Evolutionary conservation across 139 green algal genomes (phyloP), one percentile per base, ranked within the genome.

Genomic region (Raphidocelis subcapitata): DNA sequence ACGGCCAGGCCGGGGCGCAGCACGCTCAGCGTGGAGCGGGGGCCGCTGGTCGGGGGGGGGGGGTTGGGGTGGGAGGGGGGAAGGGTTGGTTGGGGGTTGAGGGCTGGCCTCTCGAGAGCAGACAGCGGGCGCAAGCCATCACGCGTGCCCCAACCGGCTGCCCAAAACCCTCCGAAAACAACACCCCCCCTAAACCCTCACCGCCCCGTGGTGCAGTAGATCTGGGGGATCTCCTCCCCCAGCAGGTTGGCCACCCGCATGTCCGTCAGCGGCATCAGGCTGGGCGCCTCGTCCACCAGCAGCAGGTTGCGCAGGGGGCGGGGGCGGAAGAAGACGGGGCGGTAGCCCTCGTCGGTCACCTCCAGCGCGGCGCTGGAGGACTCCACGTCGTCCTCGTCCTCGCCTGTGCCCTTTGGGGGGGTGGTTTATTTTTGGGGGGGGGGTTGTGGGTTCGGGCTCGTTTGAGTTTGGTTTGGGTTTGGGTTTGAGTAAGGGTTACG

Each of bases 321-420:
- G 1, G 95, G 95, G 44, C 94, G 79, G 71, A 99, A 98, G 82
- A 94, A 95, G 18, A 97, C 88, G 1, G 94, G 92, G 76, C 90
- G 73, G 80, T 90, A 98, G 16, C 93, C 94, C 66, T 96, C 92
- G 57, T 97, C 94, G 36, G 87, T 94, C 75, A 94, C 79, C 77
- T 91, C 86, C 47, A 88, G 68, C 12, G 67, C 89, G 47, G 83
- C 83, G 62, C 62, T 90, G 74, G 74, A 88, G 47, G 75, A 81
- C 86, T 96, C 92, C 56, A 97, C 94, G 16, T 93, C 85, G 26
- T 91, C 91, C n/a, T 97, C 94, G 68, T 92, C 91, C 79, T 98
- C 94, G 23, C 96, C 96, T 26, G 97, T 94, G 72, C 87, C 90
- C 86, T n/a, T n/a, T 94, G 86, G 35, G 16, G 31, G 26, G 4